Evolutionary conservation across 163 green algal species (phyloP), one percentile per base, ranked within the genome.

Genomic region (Scenedesmus sp.): DNA sequence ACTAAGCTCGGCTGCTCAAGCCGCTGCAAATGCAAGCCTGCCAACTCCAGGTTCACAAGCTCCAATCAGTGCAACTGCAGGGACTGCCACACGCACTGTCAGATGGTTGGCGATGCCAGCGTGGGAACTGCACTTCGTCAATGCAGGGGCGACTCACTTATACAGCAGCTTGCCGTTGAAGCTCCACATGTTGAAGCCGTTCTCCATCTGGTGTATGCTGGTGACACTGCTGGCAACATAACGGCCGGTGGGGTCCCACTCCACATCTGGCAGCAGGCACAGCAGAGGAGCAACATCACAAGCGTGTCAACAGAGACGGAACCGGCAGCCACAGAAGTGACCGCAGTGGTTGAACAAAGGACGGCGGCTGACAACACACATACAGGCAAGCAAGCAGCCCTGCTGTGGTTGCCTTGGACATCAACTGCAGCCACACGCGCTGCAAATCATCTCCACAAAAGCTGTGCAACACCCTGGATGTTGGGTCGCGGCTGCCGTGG

Each of bases 241-340:
- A 68, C 97, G 94, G 15, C 97, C 95, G 30, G 97, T 99, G 85
- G 98, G 97, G 94, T 99, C 98, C 98, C 98, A 99, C 35, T 98
- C 95, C 16, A 99, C 94, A 83, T 99, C 96, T 42, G 97, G 99
- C 91, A 93, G 95, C 97, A 99, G 99, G 94, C 99, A 9, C 53
- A 26, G 16, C 59, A 72, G 51, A 26, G 7, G 22, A 22, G 65
- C 65, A 76, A 30, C 65, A 76, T 37, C 7, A 24, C 30, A 40
- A 40, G 30, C 65, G 40, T 40, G 65, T 76, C 65, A 76, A 30
- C 13, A 76, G 30, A 68, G 16, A 13, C 3, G 18, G 18, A 6
- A 16, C 7, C 53, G 26, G 53, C 53, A 30, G 46, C 13, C 16
- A 68, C 53, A n/a, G 18, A 30, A 7, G 53, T 22, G 18, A 68